phyloP scores from a whole-genome alignment of 352 stramenopile genomes.

The Thalassiosira livingstoniorum region DNA sequence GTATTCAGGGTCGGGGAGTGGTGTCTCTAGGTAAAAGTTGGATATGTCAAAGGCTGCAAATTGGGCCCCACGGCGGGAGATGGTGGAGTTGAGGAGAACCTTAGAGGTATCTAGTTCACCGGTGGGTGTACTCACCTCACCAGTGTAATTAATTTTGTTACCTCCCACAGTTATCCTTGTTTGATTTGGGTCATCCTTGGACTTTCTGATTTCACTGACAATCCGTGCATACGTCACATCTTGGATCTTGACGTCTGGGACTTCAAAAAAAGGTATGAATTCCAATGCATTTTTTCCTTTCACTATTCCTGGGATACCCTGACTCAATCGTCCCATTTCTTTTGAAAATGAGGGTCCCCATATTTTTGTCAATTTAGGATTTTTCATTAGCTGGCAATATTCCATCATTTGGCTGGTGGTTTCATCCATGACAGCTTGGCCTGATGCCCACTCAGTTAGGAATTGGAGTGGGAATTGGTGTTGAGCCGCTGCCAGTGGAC shows the following conservation, averaged over 20 bases:
- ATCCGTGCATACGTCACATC: slow-evolving; percentile 41
- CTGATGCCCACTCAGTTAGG: too few relatives aligned
- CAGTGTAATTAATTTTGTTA: too few relatives aligned
- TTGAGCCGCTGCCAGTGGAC: too few relatives aligned
- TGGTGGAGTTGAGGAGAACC: slow-evolving; percentile 41
- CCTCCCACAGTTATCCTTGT: too few relatives aligned
- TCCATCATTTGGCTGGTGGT: not conserved
- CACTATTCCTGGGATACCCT: not conserved
- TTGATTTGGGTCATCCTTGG: slow-evolving; percentile 51
- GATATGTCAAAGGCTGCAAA: slow-evolving; percentile 44
- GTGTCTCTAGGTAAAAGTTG: slow-evolving; percentile 51
- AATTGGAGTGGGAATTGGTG: too few relatives aligned
- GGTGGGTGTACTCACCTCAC: too few relatives aligned
- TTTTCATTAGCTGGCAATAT: slow-evolving; percentile 17
- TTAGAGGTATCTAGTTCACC: slow-evolving; percentile 39
- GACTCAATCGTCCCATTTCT: slow-evolving; percentile 8
- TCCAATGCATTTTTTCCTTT: slow-evolving; percentile 46
- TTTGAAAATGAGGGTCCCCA: slow-evolving; percentile 14
- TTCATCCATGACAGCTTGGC: slow-evolving; percentile 10
- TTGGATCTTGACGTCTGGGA: slow-evolving; percentile 16
- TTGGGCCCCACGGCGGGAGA: slow-evolving; percentile 36
- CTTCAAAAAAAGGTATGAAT: slow-evolving; percentile 47
- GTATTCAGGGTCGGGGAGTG: slow-evolving; percentile 34
- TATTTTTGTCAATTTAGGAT: slow-evolving; percentile 8
- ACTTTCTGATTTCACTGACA: slow-evolving; percentile 25